A percentile compares a stretch with the other conserved stretches of the same genome.
phyloP scores from a whole-genome alignment of 768 basidiomycete genomes.

The Pseudohyphozyma bogoriensis region DNA sequence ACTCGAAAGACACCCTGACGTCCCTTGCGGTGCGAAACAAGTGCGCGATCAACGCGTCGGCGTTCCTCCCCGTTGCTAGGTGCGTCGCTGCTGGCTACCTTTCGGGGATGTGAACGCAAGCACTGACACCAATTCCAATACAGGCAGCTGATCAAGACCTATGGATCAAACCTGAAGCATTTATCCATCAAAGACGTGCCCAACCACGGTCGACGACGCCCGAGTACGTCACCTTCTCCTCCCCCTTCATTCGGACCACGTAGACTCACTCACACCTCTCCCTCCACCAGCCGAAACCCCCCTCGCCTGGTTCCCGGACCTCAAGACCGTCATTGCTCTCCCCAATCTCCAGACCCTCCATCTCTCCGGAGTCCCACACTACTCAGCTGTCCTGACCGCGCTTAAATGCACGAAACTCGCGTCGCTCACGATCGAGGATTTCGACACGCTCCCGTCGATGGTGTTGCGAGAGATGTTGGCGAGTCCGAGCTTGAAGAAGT shows the following conservation, averaged over 20 bases:
- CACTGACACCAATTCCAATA: no score
- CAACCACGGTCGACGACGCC: background rate
- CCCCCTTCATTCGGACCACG: background rate
- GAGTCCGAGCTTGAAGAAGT: background rate
- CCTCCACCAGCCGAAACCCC: background rate
- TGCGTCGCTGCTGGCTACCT: no score
- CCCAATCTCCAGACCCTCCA: slow-evolving; percentile 6
- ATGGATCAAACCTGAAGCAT: slow-evolving; percentile 1
- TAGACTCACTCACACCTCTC: background rate
- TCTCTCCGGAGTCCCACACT: slow-evolving; percentile 16
- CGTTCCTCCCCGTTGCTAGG: slow-evolving; percentile 9
- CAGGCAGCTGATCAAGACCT: background rate
- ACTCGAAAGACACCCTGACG: slow-evolving; percentile 7
- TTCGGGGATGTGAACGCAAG: no score
- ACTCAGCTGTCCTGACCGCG: background rate
- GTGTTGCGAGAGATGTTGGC: background rate
- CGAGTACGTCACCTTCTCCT: slow-evolving; percentile 1
- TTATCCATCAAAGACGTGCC: slow-evolving; percentile 19
- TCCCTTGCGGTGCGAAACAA: slow-evolving; percentile 21
- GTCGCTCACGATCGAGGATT: slow-evolving; percentile 20
- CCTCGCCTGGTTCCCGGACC: slow-evolving; percentile 13
- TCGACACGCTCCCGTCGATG: slow-evolving; percentile 7
- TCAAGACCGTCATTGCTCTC: background rate
- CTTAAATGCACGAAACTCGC: background rate
- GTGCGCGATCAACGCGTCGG: background rate